Evolutionary conservation across 768 basidiomycete species (phyloP), one percentile per base, ranked within the genome.

Genomic region (Kwoniella sp.): DNA sequence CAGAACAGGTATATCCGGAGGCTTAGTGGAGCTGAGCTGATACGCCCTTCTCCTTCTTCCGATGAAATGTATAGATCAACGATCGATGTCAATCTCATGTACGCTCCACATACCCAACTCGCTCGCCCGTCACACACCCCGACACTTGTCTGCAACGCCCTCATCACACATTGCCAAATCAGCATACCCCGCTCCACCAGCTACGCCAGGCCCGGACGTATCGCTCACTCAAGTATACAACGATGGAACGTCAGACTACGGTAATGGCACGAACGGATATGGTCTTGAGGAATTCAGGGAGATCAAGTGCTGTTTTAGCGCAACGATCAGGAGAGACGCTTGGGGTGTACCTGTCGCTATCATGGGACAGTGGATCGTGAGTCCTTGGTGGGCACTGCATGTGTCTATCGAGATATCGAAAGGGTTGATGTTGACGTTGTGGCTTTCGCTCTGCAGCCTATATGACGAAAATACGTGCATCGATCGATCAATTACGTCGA

Each of bases 281-380:
- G n/a, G n/a, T n/a, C n/a, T n/a, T n/a, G 69, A 74, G 26, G 72
- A 74, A 45, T 70, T 67, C 51, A 66, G 71, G 48, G 70, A 71
- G 55, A 76, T 81, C 61, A 73, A 75, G 60, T 81, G 81, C 61
- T 80, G 79, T 73, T 79, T 81, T 63, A 78, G 74, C 51, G 79
- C 79, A 25, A 82, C 82, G 7, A 82, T 82, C 26, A 63, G 82
- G 52, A 65, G 82, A 47, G 79, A 80, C 62, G 75, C 77, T 5
- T 80, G 76, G 75, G 79, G 79, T 37, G 73, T 80, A 8, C 79
- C 79, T 0, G 77, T 78, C 15, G 79, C 79, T 7, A 71, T 80
- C 28, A 73, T 80, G 69, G 78, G 78, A 22, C 77, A 79, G 55
- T 79, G 74, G 74, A 79, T 80, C 45, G 74, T 73, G 51, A 67